phyloP scores from a whole-genome alignment of 1,284 basidiomycete species.

The Marasmius fiardii region DNA sequence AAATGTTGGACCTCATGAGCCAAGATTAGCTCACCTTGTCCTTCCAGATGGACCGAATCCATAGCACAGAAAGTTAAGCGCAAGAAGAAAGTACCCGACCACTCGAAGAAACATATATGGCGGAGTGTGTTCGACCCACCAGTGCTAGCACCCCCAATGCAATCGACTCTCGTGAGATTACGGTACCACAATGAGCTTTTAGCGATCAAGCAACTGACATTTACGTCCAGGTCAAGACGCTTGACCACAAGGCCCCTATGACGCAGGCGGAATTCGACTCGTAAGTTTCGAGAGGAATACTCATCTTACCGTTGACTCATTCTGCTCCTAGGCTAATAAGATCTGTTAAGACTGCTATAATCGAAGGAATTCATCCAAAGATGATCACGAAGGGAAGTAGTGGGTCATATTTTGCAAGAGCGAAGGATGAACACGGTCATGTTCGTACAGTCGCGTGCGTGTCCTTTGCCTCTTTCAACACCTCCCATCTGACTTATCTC shows the following conservation, averaged over 20 bases:
- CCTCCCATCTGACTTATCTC: neutral
- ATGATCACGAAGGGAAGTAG: constrained; percentile 86
- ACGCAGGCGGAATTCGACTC: constrained; percentile 64
- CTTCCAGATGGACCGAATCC: constrained; percentile 73
- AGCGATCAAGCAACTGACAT: neutral
- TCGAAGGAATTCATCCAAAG: constrained; percentile 79
- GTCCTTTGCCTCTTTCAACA: constrained; percentile 6
- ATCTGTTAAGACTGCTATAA: constrained; percentile 67
- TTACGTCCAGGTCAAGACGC: constrained; percentile 56
- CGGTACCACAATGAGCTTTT: no score
- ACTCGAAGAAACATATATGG: constrained; percentile 68
- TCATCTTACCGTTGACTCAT: neutral
- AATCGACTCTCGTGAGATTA: constrained; percentile 35
- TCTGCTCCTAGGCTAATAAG: constrained; percentile 48
- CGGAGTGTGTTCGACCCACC: constrained; percentile 75
- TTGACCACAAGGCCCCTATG: constrained; percentile 77
- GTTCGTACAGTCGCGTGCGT: constrained; percentile 79
- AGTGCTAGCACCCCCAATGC: constrained; percentile 28
- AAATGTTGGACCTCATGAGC: constrained; percentile 5
- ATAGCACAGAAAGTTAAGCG: constrained; percentile 80
- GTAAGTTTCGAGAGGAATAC: constrained; percentile 38
- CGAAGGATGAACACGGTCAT: constrained; percentile 58
- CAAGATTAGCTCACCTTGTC: neutral
- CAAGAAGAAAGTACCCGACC: constrained; percentile 68
- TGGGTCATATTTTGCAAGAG: constrained; percentile 84